Conservation (phyloP, 768 basidiomycete genomes). For the Psilocybe cubensis region DNA sequence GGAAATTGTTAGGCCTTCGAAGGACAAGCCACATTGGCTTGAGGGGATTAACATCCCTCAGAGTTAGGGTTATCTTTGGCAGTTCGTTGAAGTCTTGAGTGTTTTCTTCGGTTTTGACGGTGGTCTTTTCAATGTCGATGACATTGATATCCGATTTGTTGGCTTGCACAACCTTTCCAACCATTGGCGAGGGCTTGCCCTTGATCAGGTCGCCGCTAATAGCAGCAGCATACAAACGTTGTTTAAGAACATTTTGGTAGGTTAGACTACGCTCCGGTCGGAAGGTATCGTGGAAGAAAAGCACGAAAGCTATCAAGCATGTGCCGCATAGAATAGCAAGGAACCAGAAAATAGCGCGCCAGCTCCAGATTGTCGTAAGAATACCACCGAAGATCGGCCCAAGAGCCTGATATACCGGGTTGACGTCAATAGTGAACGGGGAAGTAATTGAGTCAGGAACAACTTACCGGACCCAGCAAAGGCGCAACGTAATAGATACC, state of each 20-base stretch:
- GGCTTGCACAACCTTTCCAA: slow-evolving; percentile 4
- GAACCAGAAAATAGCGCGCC: slow-evolving; percentile 88
- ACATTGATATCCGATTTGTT: slow-evolving; percentile 12
- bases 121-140: slow-evolving; percentile 27
- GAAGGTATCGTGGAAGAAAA: slow-evolving; percentile 84
- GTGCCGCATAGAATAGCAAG: slow-evolving; percentile 63
- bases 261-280: slow-evolving; percentile 79
- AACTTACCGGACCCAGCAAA: slow-evolving; percentile 64
- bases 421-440: not conserved
- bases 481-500: slow-evolving; percentile 83
- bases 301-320: slow-evolving; percentile 57
- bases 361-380: slow-evolving; percentile 67
- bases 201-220: not conserved
- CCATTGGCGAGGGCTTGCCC: not conserved
- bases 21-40: slow-evolving; percentile 63
- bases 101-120: slow-evolving; percentile 21
- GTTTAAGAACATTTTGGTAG: slow-evolving; percentile 70
- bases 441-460: slow-evolving; percentile 2
- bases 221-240: slow-evolving; percentile 32
- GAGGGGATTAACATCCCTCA: slow-evolving; percentile 78
- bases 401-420: slow-evolving; percentile 37
- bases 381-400: slow-evolving; percentile 76
- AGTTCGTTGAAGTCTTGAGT: slow-evolving; percentile 11
- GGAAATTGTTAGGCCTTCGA: slow-evolving; percentile 65
- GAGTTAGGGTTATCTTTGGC: slow-evolving; percentile 49